Evolutionary conservation across 2,329 filamentous ascomycete species (phyloP), one percentile per base, ranked within the genome.

Genomic region (Dactylellina sp.): DNA sequence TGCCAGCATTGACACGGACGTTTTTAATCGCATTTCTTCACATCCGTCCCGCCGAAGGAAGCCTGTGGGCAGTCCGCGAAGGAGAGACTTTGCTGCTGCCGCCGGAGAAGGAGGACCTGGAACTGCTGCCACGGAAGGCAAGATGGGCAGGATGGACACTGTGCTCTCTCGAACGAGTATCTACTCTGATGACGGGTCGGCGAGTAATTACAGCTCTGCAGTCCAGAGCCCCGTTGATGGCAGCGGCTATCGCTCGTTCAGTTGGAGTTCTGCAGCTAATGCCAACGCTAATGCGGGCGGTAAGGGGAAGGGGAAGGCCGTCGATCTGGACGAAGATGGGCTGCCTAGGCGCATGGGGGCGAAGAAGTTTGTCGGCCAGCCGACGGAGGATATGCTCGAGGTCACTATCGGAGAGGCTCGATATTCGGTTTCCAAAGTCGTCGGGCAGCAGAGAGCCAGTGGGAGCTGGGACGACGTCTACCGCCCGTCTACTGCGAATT

Each of bases 301-400:
- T 32, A 46, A 46, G 16, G 16, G 42, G 42, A 20, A 20, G 7
- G 18, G 16, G 35, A 46, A 44, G 24, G 46, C 28, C 7, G 0
- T 20, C 14, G 12, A 42, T 16, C 20, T 53, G 18, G 44, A 60
- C 24, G 47, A 40, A 1, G 68, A 65, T n/a, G 37, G 20, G 2
- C 18, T 62, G 11, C 70, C 70, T 49, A 53, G 47, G 16, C 47
- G 70, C 16, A 66, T 24, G 20, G 70, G 70, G 14, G 52, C 53
- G 22, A 74, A 62, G 61, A 74, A 74, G 25, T 74, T 56, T 57
- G 70, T 74, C 28, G 70, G 70, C 5, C 70, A 66, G 49, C 70
- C 70, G 55, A 74, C 70, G 14, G 70, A 74, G 39, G 70, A 74
- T 24, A 74, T 74, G 70, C 24, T 74, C 11, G 70, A 66, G 7